Base-by-base conservation (phyloP, 202 grass and related monocot species). In the Schoenoplectus tabernaemontani region DNA sequence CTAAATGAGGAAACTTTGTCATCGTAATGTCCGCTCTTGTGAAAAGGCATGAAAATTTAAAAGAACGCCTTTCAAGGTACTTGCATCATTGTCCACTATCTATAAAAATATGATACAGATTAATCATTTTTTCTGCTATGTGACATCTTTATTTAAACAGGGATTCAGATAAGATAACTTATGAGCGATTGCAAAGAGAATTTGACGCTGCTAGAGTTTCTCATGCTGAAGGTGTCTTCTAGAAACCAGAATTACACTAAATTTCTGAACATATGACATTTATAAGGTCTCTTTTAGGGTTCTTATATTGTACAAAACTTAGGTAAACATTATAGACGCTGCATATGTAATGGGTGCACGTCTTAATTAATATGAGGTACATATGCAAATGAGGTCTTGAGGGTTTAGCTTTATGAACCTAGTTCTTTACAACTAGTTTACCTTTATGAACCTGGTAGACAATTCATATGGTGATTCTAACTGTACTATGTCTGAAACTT, bases 81-180 rank as follows among this genome's bases (percentile, higher is more conserved):
- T 44, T 70, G 28, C 57, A 70, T 66, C 23, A 39, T 28, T 8
- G 32, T 3, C 19, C 9, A 24, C 53, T 13, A 47, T 42, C 6
- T 41, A 10, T 0, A 9, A 86, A 48, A 79, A 56, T 57, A 39
- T 26, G 7, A 13, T 12, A 36, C 12, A 33, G 30, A 81, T 56
- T 76, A 17, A 79, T 39, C 68, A 0, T 61, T 30, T 15, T 53
- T 62, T 22, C 34, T 72, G 81, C n/a, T n/a, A n/a, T 72, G 37
- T 79, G 38, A 56, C 20, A 74, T 76, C 71, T 64, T 82, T 37
- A 30, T 34, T 26, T n/a, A 11, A 73, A 68, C 30, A 97, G 93
- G 89, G 93, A 97, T 76, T 97, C 91, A 59, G 89, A 93, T 92
- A 93, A 97, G 86, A 57, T 88, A 57, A 83, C 92, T 83, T 97